These are phyloP conservation scores for Lactarius evosmus DNA, from an alignment of 768 basidiomycete species.

Conservation along the genomic window DNA sequence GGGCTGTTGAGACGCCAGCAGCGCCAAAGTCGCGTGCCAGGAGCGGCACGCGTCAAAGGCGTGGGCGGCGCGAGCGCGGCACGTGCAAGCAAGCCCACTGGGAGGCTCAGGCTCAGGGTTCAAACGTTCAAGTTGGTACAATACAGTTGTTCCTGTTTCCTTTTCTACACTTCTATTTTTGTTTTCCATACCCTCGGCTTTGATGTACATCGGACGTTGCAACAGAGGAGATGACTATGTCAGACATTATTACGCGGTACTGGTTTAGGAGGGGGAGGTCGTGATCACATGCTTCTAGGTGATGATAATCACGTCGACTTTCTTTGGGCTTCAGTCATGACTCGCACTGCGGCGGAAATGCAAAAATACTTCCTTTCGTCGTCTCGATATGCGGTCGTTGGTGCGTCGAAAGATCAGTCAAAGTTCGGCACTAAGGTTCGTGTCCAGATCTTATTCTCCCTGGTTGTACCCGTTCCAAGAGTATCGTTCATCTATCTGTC, in stretches of 20 bases:
- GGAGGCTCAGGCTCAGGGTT: no score
- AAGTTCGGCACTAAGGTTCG: conserved; percentile 77
- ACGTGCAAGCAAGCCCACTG: conserved; percentile 13
- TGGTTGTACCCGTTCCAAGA: not conserved
- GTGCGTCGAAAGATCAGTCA: conserved; percentile 73
- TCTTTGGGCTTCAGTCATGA: conserved; percentile 3
- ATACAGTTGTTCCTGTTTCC: no score
- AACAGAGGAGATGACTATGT: no score
- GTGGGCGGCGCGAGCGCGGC: conserved; percentile 6
- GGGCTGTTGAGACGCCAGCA: not conserved
- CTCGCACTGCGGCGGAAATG: conserved; percentile 41
- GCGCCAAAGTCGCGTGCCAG: conserved; percentile 23
- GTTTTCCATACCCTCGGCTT: no score
- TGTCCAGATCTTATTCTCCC: not conserved
- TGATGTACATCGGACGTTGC: no score
- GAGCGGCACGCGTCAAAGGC: conserved; percentile 30
- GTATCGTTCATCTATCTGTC: not conserved
- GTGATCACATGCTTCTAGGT: no score
- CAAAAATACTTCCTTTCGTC: conserved; percentile 56
- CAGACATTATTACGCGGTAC: no score
- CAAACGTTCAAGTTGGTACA: no score
- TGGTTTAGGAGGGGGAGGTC: no score
- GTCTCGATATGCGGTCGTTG: conserved; percentile 71
- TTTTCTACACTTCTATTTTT: no score
- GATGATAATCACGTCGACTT: not conserved